Conservation (phyloP, 805 yeast species). For the Geotrichum ghanense region DNA sequence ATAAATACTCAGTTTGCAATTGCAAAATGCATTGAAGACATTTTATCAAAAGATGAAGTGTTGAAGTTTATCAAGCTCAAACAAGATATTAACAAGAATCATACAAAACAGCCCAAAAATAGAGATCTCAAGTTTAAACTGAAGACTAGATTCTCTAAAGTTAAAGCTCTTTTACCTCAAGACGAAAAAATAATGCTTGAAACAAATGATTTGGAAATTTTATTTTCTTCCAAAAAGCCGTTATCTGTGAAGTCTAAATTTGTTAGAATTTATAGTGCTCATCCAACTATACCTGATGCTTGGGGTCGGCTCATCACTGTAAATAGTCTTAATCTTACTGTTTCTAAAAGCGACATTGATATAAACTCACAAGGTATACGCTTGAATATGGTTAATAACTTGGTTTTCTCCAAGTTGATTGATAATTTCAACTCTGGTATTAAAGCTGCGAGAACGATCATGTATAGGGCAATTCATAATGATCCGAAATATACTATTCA, state of each 20-base stretch:
- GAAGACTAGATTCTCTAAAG: conserved; percentile 19
- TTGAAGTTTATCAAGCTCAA: not conserved
- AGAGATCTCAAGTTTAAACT: conserved; percentile 7
- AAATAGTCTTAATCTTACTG: conserved; percentile 8
- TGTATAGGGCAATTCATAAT: conserved; percentile 19
- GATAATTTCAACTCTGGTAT: conserved; percentile 64
- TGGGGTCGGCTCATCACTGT: conserved; percentile 29
- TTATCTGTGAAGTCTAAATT: conserved; percentile 27
- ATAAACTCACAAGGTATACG: conserved; percentile 23
- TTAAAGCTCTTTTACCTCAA: conserved; percentile 35
- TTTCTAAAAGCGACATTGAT: conserved; percentile 14
- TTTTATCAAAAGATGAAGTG: not conserved
- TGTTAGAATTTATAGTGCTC: conserved; percentile 36
- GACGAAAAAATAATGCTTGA: conserved; percentile 38
- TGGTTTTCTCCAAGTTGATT: conserved; percentile 62
- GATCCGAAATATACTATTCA: conserved; percentile 16
- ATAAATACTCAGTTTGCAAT: not conserved
- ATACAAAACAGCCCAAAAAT: not conserved
- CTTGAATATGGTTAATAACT: conserved; percentile 52
- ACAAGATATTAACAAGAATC: not conserved
- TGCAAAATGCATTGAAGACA: not conserved
- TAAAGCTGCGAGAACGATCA: conserved; percentile 52
- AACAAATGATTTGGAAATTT: conserved; percentile 25
- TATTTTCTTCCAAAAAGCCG: conserved; percentile 20
- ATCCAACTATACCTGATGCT: conserved; percentile 31